Base-by-base conservation (phyloP, 2,329 filamentous ascomycete genomes). In the Sarocladium oryzae region DNA sequence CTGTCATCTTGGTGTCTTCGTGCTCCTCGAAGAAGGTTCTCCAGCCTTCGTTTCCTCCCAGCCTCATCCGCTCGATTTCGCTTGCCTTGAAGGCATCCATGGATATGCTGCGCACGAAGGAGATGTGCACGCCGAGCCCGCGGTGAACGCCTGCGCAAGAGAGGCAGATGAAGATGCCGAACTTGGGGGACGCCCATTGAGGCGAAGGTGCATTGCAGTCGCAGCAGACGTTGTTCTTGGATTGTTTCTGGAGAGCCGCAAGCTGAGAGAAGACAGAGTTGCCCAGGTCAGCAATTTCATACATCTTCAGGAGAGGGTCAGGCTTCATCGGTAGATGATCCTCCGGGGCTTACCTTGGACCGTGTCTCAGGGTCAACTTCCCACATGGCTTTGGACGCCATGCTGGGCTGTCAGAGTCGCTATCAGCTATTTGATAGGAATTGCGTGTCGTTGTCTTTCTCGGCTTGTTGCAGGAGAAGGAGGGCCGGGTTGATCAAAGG, bases 81-180 rank as follows among this genome's bases (percentile, higher is more conserved):
- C 81, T 80, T 57, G 84, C 82, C 69, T 99, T 99, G 77, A 99
- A 97, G 52, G 90, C 90, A 73, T 99, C 93, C 93, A 99, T 99
- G 55, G 89, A 96, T 64, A 97, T 93, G 63, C 88, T 93, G 54
- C 93, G 87, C 57, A 99, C 91, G 72, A 99, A 99, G 66, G 90
- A 96, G 69, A 99, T 96, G 75, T 99, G 93, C 32, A 99, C 93
- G 55, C 93, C 93, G 26, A 99, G 82, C 2, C 90, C 90, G 56
- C 93, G 87, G 72, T 99, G 93, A 50, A 93, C 88, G 60, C 93
- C 93, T 30, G 91, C 92, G 75, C 93, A 99, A 56, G 86, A 89
- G 50, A 99, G 84, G 71, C 93, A 99, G 78, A 99, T 96, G 75
- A 99, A 99, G 69, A 96, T 89, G 65, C 92, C 92, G 66, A 99